phyloP scores from a whole-genome alignment of 331 rosid genomes.

The Malus hybrid region DNA sequence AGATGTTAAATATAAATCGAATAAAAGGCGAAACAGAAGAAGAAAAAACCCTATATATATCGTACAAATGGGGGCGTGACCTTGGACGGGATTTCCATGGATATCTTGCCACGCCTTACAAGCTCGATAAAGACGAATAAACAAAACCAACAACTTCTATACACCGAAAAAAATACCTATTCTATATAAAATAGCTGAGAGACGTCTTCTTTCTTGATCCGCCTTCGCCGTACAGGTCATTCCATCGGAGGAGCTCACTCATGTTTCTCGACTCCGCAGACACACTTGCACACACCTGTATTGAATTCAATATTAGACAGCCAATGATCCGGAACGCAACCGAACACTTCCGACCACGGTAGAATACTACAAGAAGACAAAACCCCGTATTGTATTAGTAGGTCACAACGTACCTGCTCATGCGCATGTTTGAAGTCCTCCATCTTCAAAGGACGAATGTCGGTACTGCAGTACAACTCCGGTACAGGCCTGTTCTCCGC shows the following conservation, averaged over 20 bases:
- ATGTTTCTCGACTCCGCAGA: conserved; percentile 86
- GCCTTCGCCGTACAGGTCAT: conserved; percentile 94
- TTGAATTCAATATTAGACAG: neutral
- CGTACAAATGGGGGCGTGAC: conserved; percentile 26
- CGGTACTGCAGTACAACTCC: conserved; percentile 48
- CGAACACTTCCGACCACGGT: neutral
- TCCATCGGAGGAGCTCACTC: conserved; percentile 95
- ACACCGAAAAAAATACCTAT: conserved; percentile 16
- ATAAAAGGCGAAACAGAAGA: neutral
- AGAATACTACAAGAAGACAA: neutral
- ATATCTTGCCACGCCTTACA: conserved; percentile 2
- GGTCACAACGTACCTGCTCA: conserved; percentile 52
- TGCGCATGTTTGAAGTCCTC: conserved; percentile 82
- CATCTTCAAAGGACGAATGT: conserved; percentile 69
- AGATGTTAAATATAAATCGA: neutral
- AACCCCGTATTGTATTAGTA: neutral
- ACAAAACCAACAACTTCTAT: conserved; percentile 33
- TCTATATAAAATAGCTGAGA: conserved; percentile 94
- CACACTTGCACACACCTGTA: conserved; percentile 97
- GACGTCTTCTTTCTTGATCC: conserved; percentile 93
- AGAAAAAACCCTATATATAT: conserved; percentile 20
- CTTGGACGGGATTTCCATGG: conserved; percentile 19
- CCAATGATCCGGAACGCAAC: neutral
- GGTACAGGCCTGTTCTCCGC: conserved; percentile 63
- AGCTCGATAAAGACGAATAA: conserved; percentile 22